Evolutionary conservation across 2,329 filamentous ascomycete genomes (phyloP), one percentile per base, ranked within the genome.

Genomic region (Beauveria sp.): DNA sequence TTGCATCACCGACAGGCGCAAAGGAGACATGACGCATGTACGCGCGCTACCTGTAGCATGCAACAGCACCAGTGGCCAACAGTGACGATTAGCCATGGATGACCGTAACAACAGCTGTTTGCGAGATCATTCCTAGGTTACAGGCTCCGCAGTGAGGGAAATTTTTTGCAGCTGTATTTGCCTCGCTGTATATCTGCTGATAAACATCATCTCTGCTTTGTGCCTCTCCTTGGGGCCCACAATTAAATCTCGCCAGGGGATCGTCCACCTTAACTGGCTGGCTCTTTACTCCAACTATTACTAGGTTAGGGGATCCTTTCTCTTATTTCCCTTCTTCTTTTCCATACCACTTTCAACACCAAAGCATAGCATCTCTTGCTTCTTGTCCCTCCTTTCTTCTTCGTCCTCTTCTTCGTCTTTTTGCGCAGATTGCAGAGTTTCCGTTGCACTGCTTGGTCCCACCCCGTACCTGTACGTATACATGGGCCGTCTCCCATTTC

Each of bases 181-280:
- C 31, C 31, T 16, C 34, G 34, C 5, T 38, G 16, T 16, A 38
- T 38, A 38, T 38, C 34, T 38, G 14, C 42, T 43, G 20, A 20
- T 20, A 9, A n/a, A 8, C 5, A 43, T 22, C n/a, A 12, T 24
- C 20, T 46, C n/a, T 20, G 14, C n/a, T 4, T 18, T n/a, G 42
- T 9, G 6, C 18, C 16, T n/a, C 48, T 51, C 5, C 18, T 20
- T 14, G 24, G 40, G 60, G 5, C 52, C 60, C 60, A 46, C 45
- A 62, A 56, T 56, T 49, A 49, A 54, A 61, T 61, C 59, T 61
- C 26, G 58, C 34, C 60, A 62, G 60, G 60, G 60, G 60, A 62
- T 62, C 60, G 18, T 61, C 51, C 52, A 42, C 52, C n/a, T 54
- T 34, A 31, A 60, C 57, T 52, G 50, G 22, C 28, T 54, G 26